These are phyloP conservation scores for Solanum virginianum DNA, from an alignment of 257 asterid species.

Conservation along the genomic window DNA sequence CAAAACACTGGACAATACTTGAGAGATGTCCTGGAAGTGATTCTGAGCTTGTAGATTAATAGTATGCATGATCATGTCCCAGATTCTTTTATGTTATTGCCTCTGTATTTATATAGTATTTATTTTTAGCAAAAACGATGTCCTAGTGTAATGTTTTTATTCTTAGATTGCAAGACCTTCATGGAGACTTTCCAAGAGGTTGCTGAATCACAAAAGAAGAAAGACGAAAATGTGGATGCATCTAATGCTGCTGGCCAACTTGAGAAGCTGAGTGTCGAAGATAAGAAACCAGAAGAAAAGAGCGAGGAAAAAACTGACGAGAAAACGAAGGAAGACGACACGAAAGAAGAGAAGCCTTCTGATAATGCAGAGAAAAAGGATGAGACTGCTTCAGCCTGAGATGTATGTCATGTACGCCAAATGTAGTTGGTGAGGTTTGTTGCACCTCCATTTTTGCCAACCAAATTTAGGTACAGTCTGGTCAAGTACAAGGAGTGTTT, in stretches of 20 bases:
- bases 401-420: background rate
- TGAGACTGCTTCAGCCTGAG: conserved; percentile 16
- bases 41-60: background rate
- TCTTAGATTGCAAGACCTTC: conserved; percentile 34
- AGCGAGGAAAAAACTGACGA: conserved; percentile 10
- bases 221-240: conserved; percentile 27
- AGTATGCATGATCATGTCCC: background rate
- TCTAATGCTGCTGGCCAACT: conserved; percentile 34
- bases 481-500: background rate
- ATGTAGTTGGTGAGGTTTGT: conserved; percentile 5
- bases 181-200: conserved; percentile 31
- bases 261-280: conserved; percentile 34
- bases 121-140: background rate
- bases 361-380: conserved; percentile 13
- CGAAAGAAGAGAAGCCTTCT: conserved; percentile 13
- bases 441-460: background rate
- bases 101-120: too few species aligned
- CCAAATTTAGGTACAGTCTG: conserved; percentile 7
- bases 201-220: conserved; percentile 29
- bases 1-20: background rate
- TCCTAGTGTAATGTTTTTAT: background rate
- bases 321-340: conserved; percentile 5
- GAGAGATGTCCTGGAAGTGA: background rate
- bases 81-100: background rate
- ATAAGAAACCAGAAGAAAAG: conserved; percentile 7